Conservation (phyloP, 352 stramenopile species). For the Globisporangium cystogenes region DNA sequence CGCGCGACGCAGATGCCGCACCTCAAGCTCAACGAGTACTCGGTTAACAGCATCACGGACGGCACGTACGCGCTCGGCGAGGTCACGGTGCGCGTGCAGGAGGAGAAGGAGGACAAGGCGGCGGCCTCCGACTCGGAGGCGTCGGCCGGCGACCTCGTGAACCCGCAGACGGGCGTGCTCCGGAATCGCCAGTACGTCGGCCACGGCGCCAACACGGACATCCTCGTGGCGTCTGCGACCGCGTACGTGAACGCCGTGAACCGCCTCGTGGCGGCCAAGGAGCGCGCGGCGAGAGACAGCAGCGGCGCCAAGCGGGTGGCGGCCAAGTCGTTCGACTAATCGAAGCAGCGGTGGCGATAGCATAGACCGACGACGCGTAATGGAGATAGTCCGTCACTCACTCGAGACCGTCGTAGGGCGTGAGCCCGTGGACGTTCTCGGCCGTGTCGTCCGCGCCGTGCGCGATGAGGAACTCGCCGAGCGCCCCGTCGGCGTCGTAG, state of each 20-base stretch:
- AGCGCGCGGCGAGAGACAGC: constrained; percentile 22
- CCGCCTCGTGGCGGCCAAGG: constrained; percentile 71
- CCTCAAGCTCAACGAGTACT: constrained; percentile 86
- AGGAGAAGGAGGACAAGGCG: constrained; percentile 55
- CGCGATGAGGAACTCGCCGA: constrained; percentile 92
- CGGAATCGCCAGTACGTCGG: constrained; percentile 86
- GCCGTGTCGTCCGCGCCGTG: constrained; percentile 92
- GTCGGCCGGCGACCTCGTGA: constrained; percentile 53
- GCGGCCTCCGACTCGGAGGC: constrained; percentile 29
- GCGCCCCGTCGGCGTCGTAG: constrained; percentile 84
- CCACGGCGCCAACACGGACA: constrained; percentile 88
- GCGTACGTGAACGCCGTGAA: constrained; percentile 88
- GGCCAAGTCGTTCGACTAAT: constrained; percentile 24
- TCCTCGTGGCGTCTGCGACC: constrained; percentile 83
- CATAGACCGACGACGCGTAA: too few relatives aligned
- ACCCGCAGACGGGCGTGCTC: constrained; percentile 79
- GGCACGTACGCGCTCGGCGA: constrained; percentile 83
- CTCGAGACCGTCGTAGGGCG: constrained; percentile 90
- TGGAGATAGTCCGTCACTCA: constrained; percentile 4
- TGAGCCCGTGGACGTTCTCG: constrained; percentile 91
- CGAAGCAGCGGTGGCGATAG: too few relatives aligned
- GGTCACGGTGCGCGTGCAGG: constrained; percentile 80
- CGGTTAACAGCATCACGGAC: constrained; percentile 85
- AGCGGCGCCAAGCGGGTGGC: constrained; percentile 12
- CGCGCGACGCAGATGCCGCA: constrained; percentile 73